phyloP scores from a whole-genome alignment of 2,329 filamentous ascomycete genomes.

The Curvularia spicifera region DNA sequence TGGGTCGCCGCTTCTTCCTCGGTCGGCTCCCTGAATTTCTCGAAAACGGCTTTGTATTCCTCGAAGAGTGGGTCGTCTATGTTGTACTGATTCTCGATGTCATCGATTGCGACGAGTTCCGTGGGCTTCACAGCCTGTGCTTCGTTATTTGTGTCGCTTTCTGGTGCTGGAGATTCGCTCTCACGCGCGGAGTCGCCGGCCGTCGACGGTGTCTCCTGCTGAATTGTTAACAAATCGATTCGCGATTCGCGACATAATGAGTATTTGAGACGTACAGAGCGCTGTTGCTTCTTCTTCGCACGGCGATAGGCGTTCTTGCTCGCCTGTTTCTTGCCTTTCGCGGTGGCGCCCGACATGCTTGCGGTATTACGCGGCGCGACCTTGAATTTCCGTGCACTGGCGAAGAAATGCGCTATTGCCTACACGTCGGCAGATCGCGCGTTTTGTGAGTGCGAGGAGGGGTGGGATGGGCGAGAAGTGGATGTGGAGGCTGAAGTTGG shows the following conservation, averaged over 20 bases:
- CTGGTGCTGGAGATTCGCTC: slow-evolving; percentile 48
- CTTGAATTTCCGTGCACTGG: not conserved
- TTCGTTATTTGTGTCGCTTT: slow-evolving; percentile 45
- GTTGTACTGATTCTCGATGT: slow-evolving; percentile 58
- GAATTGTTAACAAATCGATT: slow-evolving; percentile 25
- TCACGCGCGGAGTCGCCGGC: slow-evolving; percentile 43
- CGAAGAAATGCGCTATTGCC: not conserved
- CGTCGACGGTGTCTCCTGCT: slow-evolving; percentile 46
- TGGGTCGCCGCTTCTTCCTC: slow-evolving; percentile 65
- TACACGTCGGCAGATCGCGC: slow-evolving; percentile 1
- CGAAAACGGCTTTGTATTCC: slow-evolving; percentile 82
- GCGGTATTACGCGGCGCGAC: slow-evolving; percentile 20
- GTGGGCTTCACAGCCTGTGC: slow-evolving; percentile 55
- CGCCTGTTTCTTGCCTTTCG: slow-evolving; percentile 64
- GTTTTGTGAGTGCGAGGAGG: slow-evolving; percentile 6
- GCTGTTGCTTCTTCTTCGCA: slow-evolving; percentile 94
- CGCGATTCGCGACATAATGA: not conserved
- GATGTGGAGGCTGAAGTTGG: slow-evolving; percentile 12
- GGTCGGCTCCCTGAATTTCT: slow-evolving; percentile 67
- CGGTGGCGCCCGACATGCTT: slow-evolving; percentile 40
- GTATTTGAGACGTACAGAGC: slow-evolving; percentile 55
- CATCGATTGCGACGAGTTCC: slow-evolving; percentile 41
- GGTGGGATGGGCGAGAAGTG: slow-evolving; percentile 4
- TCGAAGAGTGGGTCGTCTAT: slow-evolving; percentile 79
- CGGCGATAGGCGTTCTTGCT: slow-evolving; percentile 94